These are phyloP conservation scores for Cyclospora cayetanensis DNA, from an alignment of 169 alveolate genomes.

Conservation along the genomic window DNA sequence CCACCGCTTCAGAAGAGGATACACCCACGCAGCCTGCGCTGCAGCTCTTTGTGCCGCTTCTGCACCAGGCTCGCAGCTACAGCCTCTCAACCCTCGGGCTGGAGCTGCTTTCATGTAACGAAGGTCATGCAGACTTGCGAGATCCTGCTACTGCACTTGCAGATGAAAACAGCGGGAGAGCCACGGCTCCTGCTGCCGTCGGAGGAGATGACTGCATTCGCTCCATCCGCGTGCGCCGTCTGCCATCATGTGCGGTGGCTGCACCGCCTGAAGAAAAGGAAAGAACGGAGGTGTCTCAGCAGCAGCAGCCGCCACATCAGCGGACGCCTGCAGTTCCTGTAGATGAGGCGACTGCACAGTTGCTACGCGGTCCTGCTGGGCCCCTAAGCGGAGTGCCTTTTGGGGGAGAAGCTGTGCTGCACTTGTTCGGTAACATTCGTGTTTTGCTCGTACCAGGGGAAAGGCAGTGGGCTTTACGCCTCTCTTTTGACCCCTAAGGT, in stretches of 20 bases:
- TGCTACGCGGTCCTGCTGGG: constrained; percentile 29
- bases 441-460: constrained; percentile 65
- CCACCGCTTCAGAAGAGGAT: constrained; percentile 25
- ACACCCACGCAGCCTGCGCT: constrained; percentile 34
- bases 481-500: neutral
- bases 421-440: neutral
- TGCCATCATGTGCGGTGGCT: neutral
- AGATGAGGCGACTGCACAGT: neutral
- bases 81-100: constrained; percentile 63
- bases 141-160: neutral
- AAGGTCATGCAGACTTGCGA: neutral
- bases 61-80: constrained; percentile 64
- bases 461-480: constrained; percentile 65
- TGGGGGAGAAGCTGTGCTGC: constrained; percentile 12
- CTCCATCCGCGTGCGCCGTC: neutral
- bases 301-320: constrained; percentile 29
- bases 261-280: neutral
- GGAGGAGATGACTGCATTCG: constrained; percentile 3
- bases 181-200: neutral
- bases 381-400: neutral
- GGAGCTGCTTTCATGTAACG: constrained; percentile 20
- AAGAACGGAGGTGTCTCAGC: neutral
- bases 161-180: neutral
- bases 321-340: neutral
- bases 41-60: constrained; percentile 66